phyloP scores from a whole-genome alignment of 1,284 basidiomycete genomes.

The Xanthoconium separans region DNA sequence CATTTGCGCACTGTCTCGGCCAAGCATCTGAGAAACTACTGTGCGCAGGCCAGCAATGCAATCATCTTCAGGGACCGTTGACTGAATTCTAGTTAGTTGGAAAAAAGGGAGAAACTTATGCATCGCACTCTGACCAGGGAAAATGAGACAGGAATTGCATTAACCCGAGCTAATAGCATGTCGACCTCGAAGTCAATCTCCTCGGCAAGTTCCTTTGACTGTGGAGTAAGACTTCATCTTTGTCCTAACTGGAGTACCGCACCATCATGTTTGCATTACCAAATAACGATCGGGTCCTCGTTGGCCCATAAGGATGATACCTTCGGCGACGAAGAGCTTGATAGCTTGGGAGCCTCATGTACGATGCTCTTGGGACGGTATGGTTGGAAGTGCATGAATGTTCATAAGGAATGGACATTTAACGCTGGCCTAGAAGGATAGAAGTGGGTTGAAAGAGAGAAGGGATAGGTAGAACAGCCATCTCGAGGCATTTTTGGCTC shows the following conservation, averaged over 20 bases:
- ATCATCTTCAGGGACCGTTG: slow-evolving; percentile 19
- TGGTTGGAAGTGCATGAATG: slow-evolving; percentile 10
- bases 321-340: slow-evolving; percentile 16
- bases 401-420: slow-evolving; percentile 24
- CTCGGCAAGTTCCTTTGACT: slow-evolving; percentile 11
- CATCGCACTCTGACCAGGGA: slow-evolving; percentile 14
- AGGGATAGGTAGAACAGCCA: slow-evolving; percentile 8
- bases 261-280: slow-evolving; percentile 9
- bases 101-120: neutral
- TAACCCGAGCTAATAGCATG: neutral
- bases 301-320: slow-evolving; percentile 20
- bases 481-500: slow-evolving; percentile 13
- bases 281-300: neutral
- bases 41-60: slow-evolving; percentile 16
- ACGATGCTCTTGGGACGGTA: slow-evolving; percentile 6
- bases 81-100: slow-evolving; percentile 12
- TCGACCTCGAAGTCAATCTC: slow-evolving; percentile 7
- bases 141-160: slow-evolving; percentile 5
- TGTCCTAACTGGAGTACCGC: neutral
- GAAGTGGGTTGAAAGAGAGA: neutral
- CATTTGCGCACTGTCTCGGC: slow-evolving; percentile 9
- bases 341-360: slow-evolving; percentile 25
- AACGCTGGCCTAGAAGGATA: neutral
- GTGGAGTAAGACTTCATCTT: slow-evolving; percentile 5
- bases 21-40: slow-evolving; percentile 22